A percentile compares a stretch with the other conserved stretches of the same genome.
phyloP scores from a whole-genome alignment of 2,329 filamentous ascomycete species.

The Xylariaceae sp. region DNA sequence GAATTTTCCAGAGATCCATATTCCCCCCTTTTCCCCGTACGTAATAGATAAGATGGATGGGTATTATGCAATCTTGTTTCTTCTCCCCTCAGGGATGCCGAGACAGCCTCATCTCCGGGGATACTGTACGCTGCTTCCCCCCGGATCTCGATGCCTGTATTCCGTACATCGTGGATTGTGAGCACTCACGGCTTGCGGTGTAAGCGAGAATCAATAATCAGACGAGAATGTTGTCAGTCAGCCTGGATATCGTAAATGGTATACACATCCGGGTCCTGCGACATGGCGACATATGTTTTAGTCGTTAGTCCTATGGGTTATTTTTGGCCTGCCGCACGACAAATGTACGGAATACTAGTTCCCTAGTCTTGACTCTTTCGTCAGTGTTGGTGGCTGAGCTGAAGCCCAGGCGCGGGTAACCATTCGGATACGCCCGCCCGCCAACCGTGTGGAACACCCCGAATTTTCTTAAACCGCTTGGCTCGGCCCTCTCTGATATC shows the following conservation, averaged over 20 bases:
- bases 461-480: background rate
- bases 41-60: background rate
- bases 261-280: background rate
- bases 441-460: slow-evolving; percentile 10
- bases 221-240: background rate
- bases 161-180: background rate
- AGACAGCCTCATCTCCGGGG: slow-evolving; percentile 2
- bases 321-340: background rate
- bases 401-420: slow-evolving; percentile 6
- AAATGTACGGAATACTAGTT: background rate
- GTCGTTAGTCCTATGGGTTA: slow-evolving; percentile 5
- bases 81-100: background rate
- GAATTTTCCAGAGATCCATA: slow-evolving; percentile 13
- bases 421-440: slow-evolving; percentile 16
- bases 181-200: slow-evolving; percentile 16
- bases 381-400: slow-evolving; percentile 16
- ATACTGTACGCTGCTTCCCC: background rate
- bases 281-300: background rate
- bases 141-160: background rate
- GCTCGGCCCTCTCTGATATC: background rate
- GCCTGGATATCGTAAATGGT: background rate
- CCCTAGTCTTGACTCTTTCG: background rate
- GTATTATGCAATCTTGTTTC: background rate
- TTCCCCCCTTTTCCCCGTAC: background rate
- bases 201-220: background rate